These are phyloP conservation scores for Coniochaeta pulveracea DNA, from an alignment of 2,329 filamentous ascomycete genomes.

Conservation along the genomic window DNA sequence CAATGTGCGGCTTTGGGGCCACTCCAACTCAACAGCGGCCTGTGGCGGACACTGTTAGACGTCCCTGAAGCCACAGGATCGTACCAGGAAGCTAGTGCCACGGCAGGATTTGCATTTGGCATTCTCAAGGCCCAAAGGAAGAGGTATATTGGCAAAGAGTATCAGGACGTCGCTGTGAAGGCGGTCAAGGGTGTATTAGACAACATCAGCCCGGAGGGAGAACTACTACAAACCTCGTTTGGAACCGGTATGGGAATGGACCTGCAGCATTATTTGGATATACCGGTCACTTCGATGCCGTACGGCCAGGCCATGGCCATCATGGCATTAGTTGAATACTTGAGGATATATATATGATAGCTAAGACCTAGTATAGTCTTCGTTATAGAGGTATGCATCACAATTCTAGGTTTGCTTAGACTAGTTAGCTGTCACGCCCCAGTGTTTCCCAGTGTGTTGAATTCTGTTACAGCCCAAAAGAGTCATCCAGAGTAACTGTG, in stretches of 20 bases:
- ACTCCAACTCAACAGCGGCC: conserved; percentile 49
- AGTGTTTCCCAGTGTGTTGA: too few species aligned
- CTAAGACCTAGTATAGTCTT: background rate
- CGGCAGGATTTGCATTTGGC: conserved; percentile 71
- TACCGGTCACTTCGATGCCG: conserved; percentile 68
- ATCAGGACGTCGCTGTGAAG: conserved; percentile 48
- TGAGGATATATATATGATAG: conserved; percentile 40
- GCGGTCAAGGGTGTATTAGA: conserved; percentile 57
- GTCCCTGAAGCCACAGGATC: conserved; percentile 54
- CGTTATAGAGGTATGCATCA: too few species aligned
- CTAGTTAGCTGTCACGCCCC: too few species aligned
- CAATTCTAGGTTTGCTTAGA: too few species aligned
- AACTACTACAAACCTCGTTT: conserved; percentile 65
- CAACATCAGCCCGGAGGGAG: conserved; percentile 55
- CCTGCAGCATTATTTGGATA: conserved; percentile 67
- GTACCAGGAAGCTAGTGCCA: conserved; percentile 67
- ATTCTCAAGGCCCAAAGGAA: conserved; percentile 64
- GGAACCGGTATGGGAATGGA: conserved; percentile 67
- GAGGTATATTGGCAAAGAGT: conserved; percentile 54
- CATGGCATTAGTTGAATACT: conserved; percentile 66
- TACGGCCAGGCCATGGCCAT: conserved; percentile 81
- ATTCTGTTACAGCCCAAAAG: too few species aligned
- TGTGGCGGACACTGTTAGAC: conserved; percentile 68
- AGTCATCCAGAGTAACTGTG: too few species aligned
- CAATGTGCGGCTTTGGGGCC: conserved; percentile 55